Evolutionary conservation across 108 stramenopile species (phyloP), one percentile per base, ranked within the genome.

Genomic region (Tribonema minus): DNA sequence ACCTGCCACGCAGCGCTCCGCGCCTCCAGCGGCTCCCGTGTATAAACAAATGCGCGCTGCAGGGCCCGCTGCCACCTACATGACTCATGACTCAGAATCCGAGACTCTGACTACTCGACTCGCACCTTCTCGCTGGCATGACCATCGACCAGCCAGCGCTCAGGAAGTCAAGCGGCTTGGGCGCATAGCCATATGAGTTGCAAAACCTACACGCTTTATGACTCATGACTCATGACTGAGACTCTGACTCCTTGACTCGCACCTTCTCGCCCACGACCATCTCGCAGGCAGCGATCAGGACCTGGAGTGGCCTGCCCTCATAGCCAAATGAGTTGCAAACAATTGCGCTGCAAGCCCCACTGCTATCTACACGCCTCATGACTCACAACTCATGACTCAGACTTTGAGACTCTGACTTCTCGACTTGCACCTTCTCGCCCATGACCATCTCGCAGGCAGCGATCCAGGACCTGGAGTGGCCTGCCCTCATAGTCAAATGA

Each of bases 291-390:
- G 64, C 83, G 85, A 30, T 83, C 46, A 79, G 83, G 41, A 74
- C 81, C 59, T 58, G 86, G 77, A 58, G 80, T 34, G 84, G 76
- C 67, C 27, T 79, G 38, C 46, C 46, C 32, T 37, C 84, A 60
- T 37, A 67, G 41, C 37, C 75, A 61, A n/a, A 81, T 73, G 5
- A 86, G 88, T 70, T 91, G 91, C 9, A 63, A 15, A 28, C 90
- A 64, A 35, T 90, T 86, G 65, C 91, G 85, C 76, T 87, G 78
- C 61, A n/a, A n/a, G n/a, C n/a, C n/a, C n/a, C n/a, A n/a, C n/a
- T n/a, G n/a, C n/a, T n/a, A n/a, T n/a, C n/a, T n/a, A n/a, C n/a
- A n/a, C n/a, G n/a, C n/a, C n/a, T n/a, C n/a, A n/a, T n/a, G n/a
- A n/a, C n/a, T n/a, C n/a, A n/a, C n/a, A n/a, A n/a, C n/a, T n/a